phyloP scores from a whole-genome alignment of 2,329 filamentous ascomycete species.

The Xylariales sp. region DNA sequence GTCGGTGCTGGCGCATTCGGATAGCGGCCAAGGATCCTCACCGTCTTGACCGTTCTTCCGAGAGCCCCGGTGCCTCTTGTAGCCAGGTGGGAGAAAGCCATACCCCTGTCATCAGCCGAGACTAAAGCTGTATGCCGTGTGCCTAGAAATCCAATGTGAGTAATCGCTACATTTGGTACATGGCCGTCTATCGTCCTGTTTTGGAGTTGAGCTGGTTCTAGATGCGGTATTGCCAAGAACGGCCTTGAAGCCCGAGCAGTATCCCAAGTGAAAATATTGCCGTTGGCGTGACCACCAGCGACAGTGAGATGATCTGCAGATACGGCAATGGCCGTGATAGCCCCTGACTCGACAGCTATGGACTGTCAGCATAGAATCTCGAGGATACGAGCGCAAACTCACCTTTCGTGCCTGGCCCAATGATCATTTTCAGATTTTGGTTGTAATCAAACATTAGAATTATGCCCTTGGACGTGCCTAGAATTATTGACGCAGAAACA shows the following conservation, averaged over 20 bases:
- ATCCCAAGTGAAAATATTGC: constrained; percentile 97
- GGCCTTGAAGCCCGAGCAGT: constrained; percentile 75
- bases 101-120: constrained; percentile 89
- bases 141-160: constrained; percentile 91
- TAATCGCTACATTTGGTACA: constrained; percentile 68
- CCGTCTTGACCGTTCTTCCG: constrained; percentile 81
- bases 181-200: constrained; percentile 76
- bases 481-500: constrained; percentile 79
- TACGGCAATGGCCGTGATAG: constrained; percentile 81
- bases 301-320: constrained; percentile 92
- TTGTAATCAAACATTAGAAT: constrained; percentile 97
- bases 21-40: constrained; percentile 86
- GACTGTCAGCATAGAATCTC: constrained; percentile 24
- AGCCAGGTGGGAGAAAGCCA: constrained; percentile 97
- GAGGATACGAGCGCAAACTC: constrained; percentile 20
- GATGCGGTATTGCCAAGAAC: constrained; percentile 79
- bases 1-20: constrained; percentile 61
- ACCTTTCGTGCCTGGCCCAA: constrained; percentile 90
- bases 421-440: constrained; percentile 88
- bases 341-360: constrained; percentile 80
- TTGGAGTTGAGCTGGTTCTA: constrained; percentile 61
- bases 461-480: constrained; percentile 92
- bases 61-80: constrained; percentile 85
- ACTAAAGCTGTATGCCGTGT: constrained; percentile 91
- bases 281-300: constrained; percentile 82